Percentiles rank a stretch among this genome's conserved stretches.
Evolutionary conservation across 1,139 yeast species (phyloP).

Genomic region (Yamadazyma sp.): DNA sequence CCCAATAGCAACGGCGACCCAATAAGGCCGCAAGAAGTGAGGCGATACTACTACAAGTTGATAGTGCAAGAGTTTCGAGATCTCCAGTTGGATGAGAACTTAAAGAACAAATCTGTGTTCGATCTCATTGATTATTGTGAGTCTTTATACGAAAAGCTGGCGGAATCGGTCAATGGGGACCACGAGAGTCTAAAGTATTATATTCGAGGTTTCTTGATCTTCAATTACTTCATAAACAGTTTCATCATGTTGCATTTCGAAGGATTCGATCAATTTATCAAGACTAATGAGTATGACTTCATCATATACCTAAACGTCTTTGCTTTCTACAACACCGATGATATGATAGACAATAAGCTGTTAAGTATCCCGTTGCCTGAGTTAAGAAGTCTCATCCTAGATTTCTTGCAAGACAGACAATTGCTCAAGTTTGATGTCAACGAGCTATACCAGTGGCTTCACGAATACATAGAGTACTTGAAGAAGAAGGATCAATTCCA

Average conservation of each 20-base stretch:
- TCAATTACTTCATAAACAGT: constrained; percentile 45
- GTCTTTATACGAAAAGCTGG: constrained; percentile 34
- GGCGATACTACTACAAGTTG: constrained; percentile 25
- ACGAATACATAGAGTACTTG: constrained; percentile 42
- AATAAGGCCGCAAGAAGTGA: constrained; percentile 14
- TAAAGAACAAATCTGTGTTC: constrained; percentile 37
- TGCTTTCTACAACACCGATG: constrained; percentile 41
- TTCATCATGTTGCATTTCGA: constrained; percentile 45
- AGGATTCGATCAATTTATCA: constrained; percentile 46
- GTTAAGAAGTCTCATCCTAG: constrained; percentile 29
- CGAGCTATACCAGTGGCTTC: constrained; percentile 41
- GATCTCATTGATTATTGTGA: constrained; percentile 46
- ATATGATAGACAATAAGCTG: constrained; percentile 21
- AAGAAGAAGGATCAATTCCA: constrained; percentile 28
- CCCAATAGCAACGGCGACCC: not conserved
- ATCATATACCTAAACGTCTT: constrained; percentile 45
- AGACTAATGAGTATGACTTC: constrained; percentile 39
- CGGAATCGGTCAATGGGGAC: constrained; percentile 17
- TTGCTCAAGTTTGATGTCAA: constrained; percentile 37
- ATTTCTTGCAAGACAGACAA: constrained; percentile 31
- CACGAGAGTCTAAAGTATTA: constrained; percentile 26
- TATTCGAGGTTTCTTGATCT: constrained; percentile 41
- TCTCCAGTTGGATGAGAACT: constrained; percentile 34
- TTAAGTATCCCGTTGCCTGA: constrained; percentile 24
- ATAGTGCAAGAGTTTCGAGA: constrained; percentile 38